These are phyloP conservation scores for Aspergillus sojae DNA, from an alignment of 2,329 filamentous ascomycete genomes.

Conservation along the genomic window DNA sequence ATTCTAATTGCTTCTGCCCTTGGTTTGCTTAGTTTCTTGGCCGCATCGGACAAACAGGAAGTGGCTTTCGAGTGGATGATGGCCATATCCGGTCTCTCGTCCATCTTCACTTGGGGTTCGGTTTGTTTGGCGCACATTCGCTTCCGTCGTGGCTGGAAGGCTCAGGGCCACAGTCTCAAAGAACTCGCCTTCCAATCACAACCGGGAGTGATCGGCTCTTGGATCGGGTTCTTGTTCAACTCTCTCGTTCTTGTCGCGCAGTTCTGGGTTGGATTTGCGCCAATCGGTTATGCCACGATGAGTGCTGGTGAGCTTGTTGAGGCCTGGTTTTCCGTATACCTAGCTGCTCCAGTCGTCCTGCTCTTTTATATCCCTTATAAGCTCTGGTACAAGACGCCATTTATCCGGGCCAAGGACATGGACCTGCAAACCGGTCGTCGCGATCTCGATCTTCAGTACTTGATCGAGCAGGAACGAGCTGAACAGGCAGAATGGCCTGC, in stretches of 20 bases:
- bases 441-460: conserved; percentile 77
- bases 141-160: conserved; percentile 79
- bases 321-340: conserved; percentile 69
- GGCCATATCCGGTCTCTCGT: conserved; percentile 71
- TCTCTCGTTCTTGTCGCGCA: conserved; percentile 75
- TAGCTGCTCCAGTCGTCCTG: conserved; percentile 61
- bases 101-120: conserved; percentile 77
- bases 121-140: conserved; percentile 92
- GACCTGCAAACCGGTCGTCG: conserved; percentile 83
- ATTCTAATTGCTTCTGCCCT: conserved; percentile 68
- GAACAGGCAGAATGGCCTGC: conserved; percentile 71
- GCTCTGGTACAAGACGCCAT: conserved; percentile 68
- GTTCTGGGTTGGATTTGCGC: conserved; percentile 84
- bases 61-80: conserved; percentile 79
- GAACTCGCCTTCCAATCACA: conserved; percentile 83
- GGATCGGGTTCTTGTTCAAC: conserved; percentile 77
- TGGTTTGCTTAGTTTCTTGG: conserved; percentile 77
- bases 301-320: conserved; percentile 53
- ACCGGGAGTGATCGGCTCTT: conserved; percentile 77
- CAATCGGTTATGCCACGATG: conserved; percentile 60
- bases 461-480: conserved; percentile 77
- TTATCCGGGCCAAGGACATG: conserved; percentile 73
- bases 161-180: conserved; percentile 68
- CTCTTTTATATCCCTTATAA: conserved; percentile 73
- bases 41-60: conserved; percentile 62